phyloP scores from a whole-genome alignment of 345 rosid genomes.

The Hibiscus trionum region DNA sequence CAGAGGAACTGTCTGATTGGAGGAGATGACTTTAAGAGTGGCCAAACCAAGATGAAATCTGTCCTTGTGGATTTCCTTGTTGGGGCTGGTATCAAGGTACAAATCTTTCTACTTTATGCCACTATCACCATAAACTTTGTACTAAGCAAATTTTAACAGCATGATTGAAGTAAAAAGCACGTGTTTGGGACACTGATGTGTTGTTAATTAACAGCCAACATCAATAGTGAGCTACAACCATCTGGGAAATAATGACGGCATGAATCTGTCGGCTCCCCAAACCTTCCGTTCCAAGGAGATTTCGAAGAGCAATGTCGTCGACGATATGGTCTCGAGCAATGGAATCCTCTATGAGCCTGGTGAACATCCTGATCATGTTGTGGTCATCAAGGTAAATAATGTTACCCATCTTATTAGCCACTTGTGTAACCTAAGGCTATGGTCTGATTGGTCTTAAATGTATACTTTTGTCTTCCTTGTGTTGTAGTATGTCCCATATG shows the following conservation, averaged over 20 bases:
- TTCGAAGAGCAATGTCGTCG: conserved; percentile 94
- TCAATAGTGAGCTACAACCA: conserved; percentile 97
- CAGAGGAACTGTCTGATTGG: conserved; percentile 78
- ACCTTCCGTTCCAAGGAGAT: conserved; percentile 95
- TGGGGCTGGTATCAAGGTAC: conserved; percentile 95
- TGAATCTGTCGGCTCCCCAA: conserved; percentile 98
- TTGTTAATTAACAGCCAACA: conserved; percentile 52
- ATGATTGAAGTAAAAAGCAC: background rate
- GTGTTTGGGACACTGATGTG: background rate
- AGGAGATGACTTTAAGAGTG: conserved; percentile 99
- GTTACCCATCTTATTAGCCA: background rate
- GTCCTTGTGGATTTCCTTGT: conserved; percentile 92
- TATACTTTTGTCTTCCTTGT: conserved; percentile 3
- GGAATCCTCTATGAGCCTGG: conserved; percentile 83
- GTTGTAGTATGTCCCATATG: conserved; percentile 83
- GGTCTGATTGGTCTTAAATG: background rate
- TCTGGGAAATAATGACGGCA: conserved; percentile 93
- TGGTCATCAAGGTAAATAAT: conserved; percentile 79
- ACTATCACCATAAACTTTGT: background rate
- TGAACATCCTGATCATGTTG: conserved; percentile 97
- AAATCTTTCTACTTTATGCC: background rate
- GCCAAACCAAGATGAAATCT: conserved; percentile 98
- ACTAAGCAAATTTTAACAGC: background rate
- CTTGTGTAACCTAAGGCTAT: background rate
- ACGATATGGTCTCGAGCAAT: conserved; percentile 95